Conservation (phyloP, 2,329 filamentous ascomycete genomes). For the Diplodia mutila region DNA sequence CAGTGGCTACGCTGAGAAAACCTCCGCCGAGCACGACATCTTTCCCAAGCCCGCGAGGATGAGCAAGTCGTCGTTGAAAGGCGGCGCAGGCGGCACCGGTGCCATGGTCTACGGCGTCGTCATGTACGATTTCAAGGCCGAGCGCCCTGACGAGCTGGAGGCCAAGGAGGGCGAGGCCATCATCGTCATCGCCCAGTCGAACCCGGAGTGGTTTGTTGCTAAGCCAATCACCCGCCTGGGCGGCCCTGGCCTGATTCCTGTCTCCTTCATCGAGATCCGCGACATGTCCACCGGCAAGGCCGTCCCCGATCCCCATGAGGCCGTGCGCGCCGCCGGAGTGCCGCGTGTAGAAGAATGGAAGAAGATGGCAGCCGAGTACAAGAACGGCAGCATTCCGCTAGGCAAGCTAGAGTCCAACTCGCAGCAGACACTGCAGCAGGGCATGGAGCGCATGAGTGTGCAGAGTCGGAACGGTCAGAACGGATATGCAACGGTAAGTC, state of each 20-base stretch:
- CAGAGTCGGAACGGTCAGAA: conserved; percentile 53
- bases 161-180: conserved; percentile 95
- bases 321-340: conserved; percentile 85
- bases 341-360: conserved; percentile 99
- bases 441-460: conserved; percentile 78
- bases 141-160: conserved; percentile 93
- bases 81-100: conserved; percentile 51
- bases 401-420: conserved; percentile 75
- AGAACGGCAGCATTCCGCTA: conserved; percentile 96
- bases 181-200: conserved; percentile 97
- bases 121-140: conserved; percentile 94
- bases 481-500: conserved; percentile 39
- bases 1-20: conserved; percentile 77
- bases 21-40: conserved; percentile 23
- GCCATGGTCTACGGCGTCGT: conserved; percentile 97
- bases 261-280: conserved; percentile 93
- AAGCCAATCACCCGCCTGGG: conserved; percentile 98
- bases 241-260: conserved; percentile 91
- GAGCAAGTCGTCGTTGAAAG: conserved; percentile 48
- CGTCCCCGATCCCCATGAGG: conserved; percentile 79
- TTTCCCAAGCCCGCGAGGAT: conserved; percentile 36
- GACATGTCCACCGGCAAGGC: conserved; percentile 88
- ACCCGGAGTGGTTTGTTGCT: conserved; percentile 98
- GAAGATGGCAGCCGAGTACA: conserved; percentile 98
- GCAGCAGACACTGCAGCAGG: conserved; percentile 57